Percentiles rank a stretch among this genome's conserved stretches.
Conservation (phyloP, 1,139 yeast genomes). For the Lodderomyces pseudojiufengensis region DNA sequence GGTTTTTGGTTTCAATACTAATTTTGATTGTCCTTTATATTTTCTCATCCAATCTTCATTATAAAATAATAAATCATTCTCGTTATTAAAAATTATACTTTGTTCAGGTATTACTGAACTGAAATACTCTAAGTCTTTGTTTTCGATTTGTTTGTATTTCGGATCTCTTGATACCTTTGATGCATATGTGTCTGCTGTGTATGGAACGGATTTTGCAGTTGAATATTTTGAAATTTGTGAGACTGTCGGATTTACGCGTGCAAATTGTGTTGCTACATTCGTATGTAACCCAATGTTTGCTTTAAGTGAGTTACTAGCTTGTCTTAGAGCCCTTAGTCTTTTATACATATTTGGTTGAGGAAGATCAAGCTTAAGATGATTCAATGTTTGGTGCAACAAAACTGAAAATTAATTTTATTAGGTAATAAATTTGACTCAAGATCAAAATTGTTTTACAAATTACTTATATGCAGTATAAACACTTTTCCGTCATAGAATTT, state of each 20-base stretch:
- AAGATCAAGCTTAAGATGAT: no score
- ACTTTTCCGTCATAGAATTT: no score
- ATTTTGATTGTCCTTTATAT: constrained; percentile 78
- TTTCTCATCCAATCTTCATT: constrained; percentile 98
- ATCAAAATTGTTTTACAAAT: no score
- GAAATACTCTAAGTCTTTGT: constrained; percentile 62
- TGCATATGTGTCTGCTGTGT: constrained; percentile 65
- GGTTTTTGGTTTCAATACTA: constrained; percentile 82
- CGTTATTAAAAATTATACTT: constrained; percentile 44
- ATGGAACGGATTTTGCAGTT: constrained; percentile 43
- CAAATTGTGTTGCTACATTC: no score
- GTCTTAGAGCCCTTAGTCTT: no score
- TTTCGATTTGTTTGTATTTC: constrained; percentile 44
- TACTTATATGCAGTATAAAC: no score
- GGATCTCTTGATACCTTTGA: constrained; percentile 46
- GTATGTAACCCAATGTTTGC: no score
- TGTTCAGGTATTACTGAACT: constrained; percentile 49
- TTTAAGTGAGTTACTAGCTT: background rate
- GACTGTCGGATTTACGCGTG: no score
- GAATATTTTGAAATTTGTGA: constrained; percentile 4
- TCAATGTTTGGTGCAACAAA: no score
- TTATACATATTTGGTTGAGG: no score
- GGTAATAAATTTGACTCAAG: no score
- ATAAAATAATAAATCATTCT: constrained; percentile 64
- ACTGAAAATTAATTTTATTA: no score